Evolutionary conservation across 2,329 filamentous ascomycete species (phyloP).

Genomic region (Pyricularia grisea): DNA sequence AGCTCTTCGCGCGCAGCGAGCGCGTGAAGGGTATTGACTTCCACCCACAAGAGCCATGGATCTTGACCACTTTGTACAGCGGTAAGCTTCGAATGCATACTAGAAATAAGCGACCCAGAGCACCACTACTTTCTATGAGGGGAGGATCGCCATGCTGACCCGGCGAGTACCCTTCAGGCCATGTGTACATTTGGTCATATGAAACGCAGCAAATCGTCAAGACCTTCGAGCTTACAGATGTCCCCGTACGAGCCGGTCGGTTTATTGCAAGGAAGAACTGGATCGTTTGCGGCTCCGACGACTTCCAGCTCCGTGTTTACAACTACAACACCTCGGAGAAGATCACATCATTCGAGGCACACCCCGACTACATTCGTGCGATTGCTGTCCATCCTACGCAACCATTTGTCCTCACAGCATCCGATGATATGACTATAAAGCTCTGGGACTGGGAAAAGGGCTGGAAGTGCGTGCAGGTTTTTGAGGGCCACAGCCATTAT

Average conservation of each 20-base stretch:
- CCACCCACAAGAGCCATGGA: conserved; percentile 94
- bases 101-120: background rate
- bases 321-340: conserved; percentile 99
- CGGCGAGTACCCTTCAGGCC: conserved; percentile 43
- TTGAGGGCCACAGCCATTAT: conserved; percentile 88
- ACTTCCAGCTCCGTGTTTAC: conserved; percentile 50
- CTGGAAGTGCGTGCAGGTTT: conserved; percentile 96
- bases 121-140: background rate
- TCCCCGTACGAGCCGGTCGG: conserved; percentile 90
- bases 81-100: conserved; percentile 41
- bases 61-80: conserved; percentile 90
- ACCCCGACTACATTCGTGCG: conserved; percentile 96
- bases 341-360: conserved; percentile 92
- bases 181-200: conserved; percentile 99
- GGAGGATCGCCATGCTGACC: conserved; percentile 3
- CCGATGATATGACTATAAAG: conserved; percentile 98
- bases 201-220: conserved; percentile 96
- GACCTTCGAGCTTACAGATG: conserved; percentile 97
- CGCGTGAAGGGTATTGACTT: conserved; percentile 97
- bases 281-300: conserved; percentile 92
- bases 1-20: conserved; percentile 71
- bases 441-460: conserved; percentile 98
- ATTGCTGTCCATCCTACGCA: conserved; percentile 94
- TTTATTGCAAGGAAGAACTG: conserved; percentile 98
- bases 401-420: conserved; percentile 90